Evolutionary conservation across 116 monocot species (phyloP).

Genomic region (Dioscorea cayenensis): DNA sequence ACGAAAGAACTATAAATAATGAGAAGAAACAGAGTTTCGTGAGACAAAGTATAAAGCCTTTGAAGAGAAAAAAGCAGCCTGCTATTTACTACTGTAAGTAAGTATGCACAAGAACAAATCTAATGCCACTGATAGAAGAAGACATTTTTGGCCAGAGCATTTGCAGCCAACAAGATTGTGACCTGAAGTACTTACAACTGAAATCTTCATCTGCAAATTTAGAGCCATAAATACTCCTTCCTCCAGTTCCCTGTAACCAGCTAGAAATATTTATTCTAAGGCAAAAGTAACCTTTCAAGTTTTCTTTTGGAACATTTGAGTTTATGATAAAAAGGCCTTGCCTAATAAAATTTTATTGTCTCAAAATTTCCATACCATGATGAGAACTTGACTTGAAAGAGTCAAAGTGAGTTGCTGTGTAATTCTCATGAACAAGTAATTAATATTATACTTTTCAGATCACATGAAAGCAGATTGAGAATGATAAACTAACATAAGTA

Average conservation of each 20-base stretch:
- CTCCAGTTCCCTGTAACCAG: constrained; percentile 73
- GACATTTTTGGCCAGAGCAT: background rate
- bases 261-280: background rate
- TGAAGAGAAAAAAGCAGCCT: background rate
- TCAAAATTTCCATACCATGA: no score
- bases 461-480: no score
- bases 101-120: background rate
- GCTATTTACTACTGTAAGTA: background rate
- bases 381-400: no score
- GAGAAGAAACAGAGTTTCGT: background rate
- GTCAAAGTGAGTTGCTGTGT: no score
- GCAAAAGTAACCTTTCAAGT: no score
- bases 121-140: no score
- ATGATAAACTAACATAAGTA: no score
- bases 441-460: no score
- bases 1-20: background rate
- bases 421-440: no score
- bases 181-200: constrained; percentile 32
- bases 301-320: background rate
- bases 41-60: background rate
- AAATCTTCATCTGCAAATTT: constrained; percentile 72
- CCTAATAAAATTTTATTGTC: background rate
- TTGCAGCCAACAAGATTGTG: background rate
- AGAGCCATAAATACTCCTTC: constrained; percentile 80
- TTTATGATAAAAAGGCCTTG: background rate